A percentile compares a stretch with the other conserved stretches of the same genome.
Evolutionary conservation across 768 basidiomycete species (phyloP).

Genomic region (Tubosaeta brunneosetosa): DNA sequence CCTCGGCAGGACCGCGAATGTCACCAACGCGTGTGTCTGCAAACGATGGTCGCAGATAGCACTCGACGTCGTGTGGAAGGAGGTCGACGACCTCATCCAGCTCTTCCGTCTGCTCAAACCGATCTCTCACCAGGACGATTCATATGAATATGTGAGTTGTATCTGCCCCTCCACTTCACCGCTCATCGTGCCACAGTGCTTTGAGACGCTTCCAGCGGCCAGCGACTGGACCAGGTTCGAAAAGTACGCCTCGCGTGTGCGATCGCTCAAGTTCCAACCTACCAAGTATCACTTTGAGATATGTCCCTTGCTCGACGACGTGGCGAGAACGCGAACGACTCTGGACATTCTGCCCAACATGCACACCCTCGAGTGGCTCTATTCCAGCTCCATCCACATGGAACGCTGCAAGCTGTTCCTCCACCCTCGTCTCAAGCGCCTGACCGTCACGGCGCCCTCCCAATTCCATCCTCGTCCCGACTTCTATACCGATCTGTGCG

Average conservation of each 20-base stretch:
- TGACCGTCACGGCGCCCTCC: constrained; percentile 30
- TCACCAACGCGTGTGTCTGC: constrained; percentile 49
- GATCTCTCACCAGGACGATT: constrained; percentile 22
- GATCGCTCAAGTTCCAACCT: constrained; percentile 28
- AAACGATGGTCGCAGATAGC: constrained; percentile 56
- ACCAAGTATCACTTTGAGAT: constrained; percentile 15
- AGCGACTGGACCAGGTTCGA: constrained; percentile 54
- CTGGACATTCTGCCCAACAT: constrained; percentile 54
- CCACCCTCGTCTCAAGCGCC: constrained; percentile 45
- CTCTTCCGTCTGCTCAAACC: constrained; percentile 51
- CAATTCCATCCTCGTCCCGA: constrained; percentile 6
- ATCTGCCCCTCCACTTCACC: neutral
- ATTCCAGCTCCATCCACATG: constrained; percentile 20
- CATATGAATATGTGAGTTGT: constrained; percentile 21
- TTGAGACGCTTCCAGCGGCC: constrained; percentile 38
- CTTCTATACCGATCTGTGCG: constrained; percentile 37
- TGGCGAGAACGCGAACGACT: constrained; percentile 51
- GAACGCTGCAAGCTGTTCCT: constrained; percentile 51
- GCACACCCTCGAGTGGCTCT: constrained; percentile 46
- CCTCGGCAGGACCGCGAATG: constrained; percentile 39
- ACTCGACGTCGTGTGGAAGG: constrained; percentile 54
- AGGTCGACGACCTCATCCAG: constrained; percentile 41
- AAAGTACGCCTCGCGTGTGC: constrained; percentile 49
- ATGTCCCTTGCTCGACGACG: constrained; percentile 38
- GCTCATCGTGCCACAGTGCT: constrained; percentile 31